phyloP scores from a whole-genome alignment of 2,329 filamentous ascomycete genomes.

The Alternaria triticimaculans region DNA sequence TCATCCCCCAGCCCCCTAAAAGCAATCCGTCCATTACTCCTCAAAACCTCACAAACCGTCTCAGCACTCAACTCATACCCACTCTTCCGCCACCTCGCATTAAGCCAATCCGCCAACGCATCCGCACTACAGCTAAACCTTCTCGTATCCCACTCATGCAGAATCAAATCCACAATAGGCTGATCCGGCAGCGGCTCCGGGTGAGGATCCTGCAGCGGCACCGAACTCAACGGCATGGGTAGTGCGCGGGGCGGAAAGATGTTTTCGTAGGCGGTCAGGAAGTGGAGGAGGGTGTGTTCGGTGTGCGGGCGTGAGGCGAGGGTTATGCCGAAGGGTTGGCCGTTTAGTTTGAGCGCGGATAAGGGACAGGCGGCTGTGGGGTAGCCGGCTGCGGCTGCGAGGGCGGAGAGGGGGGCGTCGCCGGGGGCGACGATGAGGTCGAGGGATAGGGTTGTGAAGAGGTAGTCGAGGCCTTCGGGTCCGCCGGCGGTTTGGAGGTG shows the following conservation, averaged over 20 bases:
- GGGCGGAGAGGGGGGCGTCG: slow-evolving; percentile 44
- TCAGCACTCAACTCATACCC: slow-evolving; percentile 44
- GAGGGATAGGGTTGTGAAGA: slow-evolving; percentile 38
- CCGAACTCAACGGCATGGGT: slow-evolving; percentile 36
- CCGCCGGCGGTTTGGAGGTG: slow-evolving; percentile 40
- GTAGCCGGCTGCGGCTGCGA: slow-evolving; percentile 46
- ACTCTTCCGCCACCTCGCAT: slow-evolving; percentile 44
- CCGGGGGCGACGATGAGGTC: slow-evolving; percentile 45
- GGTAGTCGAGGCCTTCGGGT: slow-evolving; percentile 40
- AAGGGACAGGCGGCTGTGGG: slow-evolving; percentile 45
- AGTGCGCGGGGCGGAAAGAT: slow-evolving; percentile 43
- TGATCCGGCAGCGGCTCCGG: slow-evolving; percentile 40
- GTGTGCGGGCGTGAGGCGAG: slow-evolving; percentile 41
- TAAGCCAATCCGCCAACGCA: slow-evolving; percentile 45
- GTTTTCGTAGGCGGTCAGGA: slow-evolving; percentile 46
- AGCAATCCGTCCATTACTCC: slow-evolving; percentile 43
- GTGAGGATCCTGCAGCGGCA: slow-evolving; percentile 35
- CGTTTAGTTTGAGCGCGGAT: slow-evolving; percentile 44
- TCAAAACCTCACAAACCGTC: slow-evolving; percentile 44
- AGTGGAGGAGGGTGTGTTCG: slow-evolving; percentile 44
- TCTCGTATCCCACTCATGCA: slow-evolving; percentile 45
- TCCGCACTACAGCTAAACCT: slow-evolving; percentile 41
- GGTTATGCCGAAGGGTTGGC: slow-evolving; percentile 46
- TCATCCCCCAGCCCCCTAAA: slow-evolving; percentile 47
- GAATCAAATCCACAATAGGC: slow-evolving; percentile 42